A percentile compares a stretch with the other conserved stretches of the same genome.
Conservation (phyloP, 208 protist species). For the Crithidia mellificae region DNA sequence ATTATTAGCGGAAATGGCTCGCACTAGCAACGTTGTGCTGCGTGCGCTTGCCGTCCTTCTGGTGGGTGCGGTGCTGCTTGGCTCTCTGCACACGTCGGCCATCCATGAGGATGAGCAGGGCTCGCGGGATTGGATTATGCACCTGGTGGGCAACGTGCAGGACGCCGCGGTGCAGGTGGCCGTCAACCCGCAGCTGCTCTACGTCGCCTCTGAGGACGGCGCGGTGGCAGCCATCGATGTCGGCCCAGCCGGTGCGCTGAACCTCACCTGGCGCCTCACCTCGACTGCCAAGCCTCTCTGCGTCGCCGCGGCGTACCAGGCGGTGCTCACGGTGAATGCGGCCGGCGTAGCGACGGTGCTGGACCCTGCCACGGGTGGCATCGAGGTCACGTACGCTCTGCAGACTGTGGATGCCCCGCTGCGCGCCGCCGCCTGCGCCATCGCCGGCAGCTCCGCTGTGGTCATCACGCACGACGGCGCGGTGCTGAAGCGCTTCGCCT, state of each 20-base stretch:
- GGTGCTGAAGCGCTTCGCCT: conserved; percentile 39
- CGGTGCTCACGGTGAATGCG: conserved; percentile 50
- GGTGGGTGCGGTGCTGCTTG: conserved; percentile 11
- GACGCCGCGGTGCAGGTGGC: conserved; percentile 49
- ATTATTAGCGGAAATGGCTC: no score
- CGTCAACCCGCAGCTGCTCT: conserved; percentile 39
- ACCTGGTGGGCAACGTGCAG: conserved; percentile 75
- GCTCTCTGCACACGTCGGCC: conserved; percentile 22
- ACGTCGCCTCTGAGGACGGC: conserved; percentile 65
- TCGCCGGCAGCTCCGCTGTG: conserved; percentile 28
- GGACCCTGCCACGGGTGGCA: conserved; percentile 46
- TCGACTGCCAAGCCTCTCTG: conserved; percentile 57
- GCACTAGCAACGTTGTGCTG: background rate
- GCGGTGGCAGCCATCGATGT: conserved; percentile 66
- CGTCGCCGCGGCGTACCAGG: conserved; percentile 33
- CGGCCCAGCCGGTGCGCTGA: conserved; percentile 26
- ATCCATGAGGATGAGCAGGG: conserved; percentile 91
- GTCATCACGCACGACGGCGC: conserved; percentile 36
- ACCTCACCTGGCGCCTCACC: conserved; percentile 66
- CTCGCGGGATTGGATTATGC: conserved; percentile 78
- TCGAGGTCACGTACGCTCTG: conserved; percentile 59
- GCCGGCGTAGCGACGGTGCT: conserved; percentile 54
- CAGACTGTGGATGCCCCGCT: conserved; percentile 8
- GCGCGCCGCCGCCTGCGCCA: conserved; percentile 40
- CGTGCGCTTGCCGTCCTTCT: conserved; percentile 4